These are phyloP conservation scores for Paramarasmius palmivorus DNA, from an alignment of 1,284 basidiomycete genomes.

Conservation along the genomic window DNA sequence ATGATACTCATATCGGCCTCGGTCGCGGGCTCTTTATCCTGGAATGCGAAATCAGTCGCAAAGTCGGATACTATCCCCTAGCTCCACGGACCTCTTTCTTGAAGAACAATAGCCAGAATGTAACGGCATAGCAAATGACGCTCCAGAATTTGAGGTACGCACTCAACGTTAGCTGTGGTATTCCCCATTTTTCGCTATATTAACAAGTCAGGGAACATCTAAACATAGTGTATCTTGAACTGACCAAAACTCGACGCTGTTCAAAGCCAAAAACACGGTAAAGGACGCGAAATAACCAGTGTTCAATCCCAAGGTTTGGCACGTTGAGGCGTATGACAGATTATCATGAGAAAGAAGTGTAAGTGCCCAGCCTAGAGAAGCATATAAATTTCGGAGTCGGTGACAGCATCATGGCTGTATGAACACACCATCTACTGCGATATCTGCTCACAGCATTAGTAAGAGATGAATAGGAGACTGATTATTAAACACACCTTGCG, in stretches of 20 bases:
- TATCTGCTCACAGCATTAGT: slow-evolving; percentile 56
- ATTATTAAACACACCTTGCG: slow-evolving; percentile 70
- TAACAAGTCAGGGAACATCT: slow-evolving; percentile 11
- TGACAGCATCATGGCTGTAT: neutral
- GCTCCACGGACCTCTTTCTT: slow-evolving; percentile 75
- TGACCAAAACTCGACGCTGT: slow-evolving; percentile 90
- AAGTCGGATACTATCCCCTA: neutral
- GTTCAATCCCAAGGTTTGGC: slow-evolving; percentile 97
- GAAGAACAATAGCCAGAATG: slow-evolving; percentile 85
- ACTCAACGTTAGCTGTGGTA: slow-evolving; percentile 80
- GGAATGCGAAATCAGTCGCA: slow-evolving; percentile 7
- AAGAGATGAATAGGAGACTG: slow-evolving; percentile 13
- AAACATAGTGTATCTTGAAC: slow-evolving; percentile 27
- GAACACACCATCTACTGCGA: slow-evolving; percentile 87
- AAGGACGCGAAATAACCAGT: slow-evolving; percentile 96
- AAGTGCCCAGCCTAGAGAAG: slow-evolving; percentile 85
- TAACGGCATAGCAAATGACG: slow-evolving; percentile 79
- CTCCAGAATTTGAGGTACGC: slow-evolving; percentile 91
- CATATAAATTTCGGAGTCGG: slow-evolving; percentile 17
- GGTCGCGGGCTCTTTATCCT: slow-evolving; percentile 74
- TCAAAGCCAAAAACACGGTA: slow-evolving; percentile 97
- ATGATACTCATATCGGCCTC: slow-evolving; percentile 89
- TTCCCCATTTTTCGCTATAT: slow-evolving; percentile 75
- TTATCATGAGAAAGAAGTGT: slow-evolving; percentile 96
- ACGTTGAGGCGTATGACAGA: slow-evolving; percentile 95